A percentile compares a stretch with the other conserved stretches of the same genome.
Evolutionary conservation across 73 alveolate genomes (phyloP).

Genomic region (Halteria grandinella): DNA sequence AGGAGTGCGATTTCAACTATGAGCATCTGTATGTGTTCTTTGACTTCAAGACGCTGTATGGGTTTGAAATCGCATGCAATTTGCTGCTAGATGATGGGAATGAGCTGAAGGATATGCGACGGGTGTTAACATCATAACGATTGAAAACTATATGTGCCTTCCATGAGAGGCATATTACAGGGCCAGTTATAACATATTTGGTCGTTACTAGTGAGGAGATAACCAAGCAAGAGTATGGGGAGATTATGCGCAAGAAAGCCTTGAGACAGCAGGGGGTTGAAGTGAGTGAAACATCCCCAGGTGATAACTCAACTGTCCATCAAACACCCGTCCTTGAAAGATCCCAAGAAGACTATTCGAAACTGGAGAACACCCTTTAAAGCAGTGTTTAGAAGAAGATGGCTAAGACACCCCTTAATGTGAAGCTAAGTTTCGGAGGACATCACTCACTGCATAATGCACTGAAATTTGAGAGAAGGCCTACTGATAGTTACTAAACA

Average conservation of each 20-base stretch:
- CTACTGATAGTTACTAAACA: too few relatives aligned
- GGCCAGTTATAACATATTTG: neutral
- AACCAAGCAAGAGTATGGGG: too few relatives aligned
- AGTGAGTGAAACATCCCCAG: neutral
- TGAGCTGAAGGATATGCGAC: neutral
- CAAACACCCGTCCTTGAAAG: neutral
- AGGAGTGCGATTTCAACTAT: slow-evolving; percentile 9
- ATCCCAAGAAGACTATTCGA: too few relatives aligned
- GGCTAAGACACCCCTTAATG: too few relatives aligned
- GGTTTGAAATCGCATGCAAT: slow-evolving; percentile 30
- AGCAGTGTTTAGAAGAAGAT: too few relatives aligned
- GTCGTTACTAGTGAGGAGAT: neutral
- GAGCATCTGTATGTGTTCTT: slow-evolving; percentile 29
- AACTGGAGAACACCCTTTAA: too few relatives aligned
- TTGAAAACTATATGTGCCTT: slow-evolving; percentile 5
- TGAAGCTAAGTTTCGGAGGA: too few relatives aligned
- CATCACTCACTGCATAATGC: too few relatives aligned
- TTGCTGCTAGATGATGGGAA: slow-evolving; percentile 40
- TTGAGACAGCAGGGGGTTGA: too few relatives aligned
- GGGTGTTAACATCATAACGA: neutral
- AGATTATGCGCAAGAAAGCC: too few relatives aligned
- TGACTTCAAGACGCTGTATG: slow-evolving; percentile 17
- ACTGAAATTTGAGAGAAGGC: too few relatives aligned
- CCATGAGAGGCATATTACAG: slow-evolving; percentile 20
- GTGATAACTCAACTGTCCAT: neutral